Percentiles rank a stretch among this genome's conserved stretches.
phyloP scores from a whole-genome alignment of 1,284 basidiomycete species.

The Leucoagaricus sp. region DNA sequence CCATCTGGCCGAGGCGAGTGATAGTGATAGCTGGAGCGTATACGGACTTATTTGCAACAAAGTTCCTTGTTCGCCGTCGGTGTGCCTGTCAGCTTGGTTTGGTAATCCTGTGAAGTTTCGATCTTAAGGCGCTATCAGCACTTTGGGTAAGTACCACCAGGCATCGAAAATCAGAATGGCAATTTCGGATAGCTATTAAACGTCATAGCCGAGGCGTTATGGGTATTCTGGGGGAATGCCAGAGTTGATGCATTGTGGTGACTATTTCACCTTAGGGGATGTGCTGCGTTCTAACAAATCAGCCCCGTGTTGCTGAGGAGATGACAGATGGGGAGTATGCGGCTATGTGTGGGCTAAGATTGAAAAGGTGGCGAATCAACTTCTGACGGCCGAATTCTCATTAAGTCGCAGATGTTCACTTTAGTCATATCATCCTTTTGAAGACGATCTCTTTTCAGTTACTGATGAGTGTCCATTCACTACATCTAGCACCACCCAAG shows the following conservation, averaged over 20 bases:
- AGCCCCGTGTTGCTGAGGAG: neutral
- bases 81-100: neutral
- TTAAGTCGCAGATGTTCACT: neutral
- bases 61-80: neutral
- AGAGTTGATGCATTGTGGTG: neutral
- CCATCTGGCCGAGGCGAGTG: neutral
- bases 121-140: neutral
- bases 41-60: neutral
- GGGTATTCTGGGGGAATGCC: neutral
- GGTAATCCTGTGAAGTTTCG: neutral
- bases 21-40: neutral
- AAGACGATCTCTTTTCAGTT: too few relatives aligned
- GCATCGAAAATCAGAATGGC: slow-evolving; percentile 1
- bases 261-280: neutral
- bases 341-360: neutral
- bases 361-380: neutral
- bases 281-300: neutral
- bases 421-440: too few relatives aligned
- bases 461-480: too few relatives aligned
- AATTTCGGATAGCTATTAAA: neutral
- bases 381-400: neutral
- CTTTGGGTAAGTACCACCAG: neutral
- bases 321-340: neutral
- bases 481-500: neutral
- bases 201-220: slow-evolving; percentile 10